Base-by-base conservation (phyloP, 495 filamentous ascomycete genomes). In the Annulohypoxylon moriforme region DNA sequence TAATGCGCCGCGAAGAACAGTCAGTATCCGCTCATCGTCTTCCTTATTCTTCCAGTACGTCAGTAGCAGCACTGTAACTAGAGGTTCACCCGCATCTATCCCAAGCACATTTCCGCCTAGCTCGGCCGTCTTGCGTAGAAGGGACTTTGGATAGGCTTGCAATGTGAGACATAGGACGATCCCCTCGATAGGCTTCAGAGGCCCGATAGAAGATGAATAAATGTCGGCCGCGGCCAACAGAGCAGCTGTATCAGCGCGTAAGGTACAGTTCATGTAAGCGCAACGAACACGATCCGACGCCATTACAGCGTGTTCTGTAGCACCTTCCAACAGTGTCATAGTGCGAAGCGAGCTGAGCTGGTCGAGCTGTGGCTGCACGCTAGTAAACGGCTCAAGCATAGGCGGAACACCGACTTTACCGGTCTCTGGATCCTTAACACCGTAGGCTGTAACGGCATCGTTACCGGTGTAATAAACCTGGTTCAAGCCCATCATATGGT, bases 381-480 rank as follows among this genome's bases (percentile, higher is more conserved):
- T 11, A 8, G 61, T 44, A 31, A 71, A 76, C 0, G 68, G 60
- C 1, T 60, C 40, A 0, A 76, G 64, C 10, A 59, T 52, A 0
- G 62, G 63, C 20, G 67, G 57, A n/a, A 61, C 63, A 1, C 10
- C 53, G 10, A 33, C 10, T 10, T 33, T 33, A 33, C 10, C 31
- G 6, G 31, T 33, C 10, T 7, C 31, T 10, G 31, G 31, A 33
- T 33, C 6, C 31, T 33, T 33, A 10, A 33, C 10, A 0, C 31
- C 31, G 10, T 33, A 33, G 6, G 31, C 31, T 10, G 31, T 7
- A 33, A 33, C 31, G 31, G 31, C 31, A 33, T 33, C 31, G 31
- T 7, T 59, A 42, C 2, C 31, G 31, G 64, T 68, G 40, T 71
- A 68, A 25, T 73, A 76, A 10, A 69, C 25, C 67, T 65, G 60